Evolutionary conservation across 2,329 filamentous ascomycete genomes (phyloP).

Genomic region (Pseudovirgaria hyperparasitica): DNA sequence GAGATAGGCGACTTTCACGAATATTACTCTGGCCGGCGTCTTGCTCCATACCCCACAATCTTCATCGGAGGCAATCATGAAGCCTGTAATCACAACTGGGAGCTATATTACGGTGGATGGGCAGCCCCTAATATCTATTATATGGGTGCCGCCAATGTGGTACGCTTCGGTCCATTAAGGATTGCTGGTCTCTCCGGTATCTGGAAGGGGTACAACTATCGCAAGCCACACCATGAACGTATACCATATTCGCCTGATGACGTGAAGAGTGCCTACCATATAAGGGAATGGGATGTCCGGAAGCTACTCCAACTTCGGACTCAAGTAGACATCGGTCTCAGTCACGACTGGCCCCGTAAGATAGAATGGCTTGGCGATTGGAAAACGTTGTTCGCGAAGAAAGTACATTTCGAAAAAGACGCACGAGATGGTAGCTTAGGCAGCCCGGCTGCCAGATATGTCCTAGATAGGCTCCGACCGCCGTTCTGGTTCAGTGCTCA

Average conservation of each 20-base stretch:
- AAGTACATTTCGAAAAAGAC: conserved; percentile 64
- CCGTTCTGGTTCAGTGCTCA: conserved; percentile 84
- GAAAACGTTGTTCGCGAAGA: conserved; percentile 54
- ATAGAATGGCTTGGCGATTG: conserved; percentile 70
- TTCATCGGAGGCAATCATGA: conserved; percentile 96
- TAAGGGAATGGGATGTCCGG: conserved; percentile 79
- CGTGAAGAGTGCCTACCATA: conserved; percentile 73
- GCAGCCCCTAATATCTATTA: conserved; percentile 96
- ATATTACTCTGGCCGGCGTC: conserved; percentile 72
- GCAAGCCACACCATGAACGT: conserved; percentile 69
- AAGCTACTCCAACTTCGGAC: conserved; percentile 76
- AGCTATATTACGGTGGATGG: conserved; percentile 95
- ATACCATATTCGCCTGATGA: conserved; percentile 72
- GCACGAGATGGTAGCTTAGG: conserved; percentile 64
- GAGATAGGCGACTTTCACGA: conserved; percentile 83
- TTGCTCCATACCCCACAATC: conserved; percentile 77
- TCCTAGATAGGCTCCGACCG: conserved; percentile 72
- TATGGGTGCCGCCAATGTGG: conserved; percentile 79
- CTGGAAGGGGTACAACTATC: conserved; percentile 85
- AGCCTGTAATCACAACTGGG: conserved; percentile 77
- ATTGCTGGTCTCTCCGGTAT: conserved; percentile 89
- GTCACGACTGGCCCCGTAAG: conserved; percentile 86
- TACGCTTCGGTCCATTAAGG: conserved; percentile 70
- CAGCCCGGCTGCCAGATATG: conserved; percentile 63
- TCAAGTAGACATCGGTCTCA: conserved; percentile 82